A percentile compares a stretch with the other conserved stretches of the same genome.
These are phyloP conservation scores for Aspergillus sojae DNA, from an alignment of 2,329 filamentous ascomycete species.

Conservation along the genomic window DNA sequence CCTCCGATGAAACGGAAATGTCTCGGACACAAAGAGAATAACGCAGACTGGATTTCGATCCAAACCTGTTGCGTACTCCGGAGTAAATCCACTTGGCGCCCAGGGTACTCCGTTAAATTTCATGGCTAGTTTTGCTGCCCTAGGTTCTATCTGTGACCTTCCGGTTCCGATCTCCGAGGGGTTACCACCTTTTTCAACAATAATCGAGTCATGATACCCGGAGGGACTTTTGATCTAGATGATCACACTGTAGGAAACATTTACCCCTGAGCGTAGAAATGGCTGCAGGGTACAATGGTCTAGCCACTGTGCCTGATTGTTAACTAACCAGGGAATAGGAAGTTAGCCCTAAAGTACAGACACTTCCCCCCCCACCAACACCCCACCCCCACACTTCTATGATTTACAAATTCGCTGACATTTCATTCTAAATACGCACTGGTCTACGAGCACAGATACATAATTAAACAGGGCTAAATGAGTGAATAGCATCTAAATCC, in stretches of 20 bases:
- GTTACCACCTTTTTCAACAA: neutral
- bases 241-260: neutral
- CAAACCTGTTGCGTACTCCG: neutral
- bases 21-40: neutral
- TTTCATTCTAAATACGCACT: neutral
- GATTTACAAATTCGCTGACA: neutral
- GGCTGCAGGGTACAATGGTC: neutral
- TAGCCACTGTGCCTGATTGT: neutral
- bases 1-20: neutral
- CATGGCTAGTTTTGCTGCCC: neutral
- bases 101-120: neutral
- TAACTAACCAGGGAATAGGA: neutral
- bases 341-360: neutral
- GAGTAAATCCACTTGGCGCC: neutral
- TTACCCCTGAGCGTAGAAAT: neutral
- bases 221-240: neutral
- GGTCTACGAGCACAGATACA: neutral
- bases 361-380: neutral
- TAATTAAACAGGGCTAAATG: neutral
- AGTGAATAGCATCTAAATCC: neutral
- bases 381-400: slow-evolving; percentile 2
- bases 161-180: neutral
- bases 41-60: neutral
- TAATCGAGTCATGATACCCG: neutral
- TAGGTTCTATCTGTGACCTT: neutral